Conservation (phyloP, 441 rosid species). For the Hura crepitans region DNA sequence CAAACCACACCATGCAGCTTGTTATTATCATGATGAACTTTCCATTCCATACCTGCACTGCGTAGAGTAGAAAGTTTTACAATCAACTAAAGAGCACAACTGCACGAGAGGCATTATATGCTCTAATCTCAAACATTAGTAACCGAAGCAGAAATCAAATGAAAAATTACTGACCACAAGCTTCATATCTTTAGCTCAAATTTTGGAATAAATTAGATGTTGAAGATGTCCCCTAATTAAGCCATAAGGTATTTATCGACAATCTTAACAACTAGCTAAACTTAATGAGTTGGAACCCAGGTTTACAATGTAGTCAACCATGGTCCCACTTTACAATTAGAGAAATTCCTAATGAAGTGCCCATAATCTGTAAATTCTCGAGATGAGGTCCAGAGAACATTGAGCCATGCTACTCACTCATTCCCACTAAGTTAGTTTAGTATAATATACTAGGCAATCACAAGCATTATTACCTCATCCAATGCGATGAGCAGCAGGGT, state of each 20-base stretch:
- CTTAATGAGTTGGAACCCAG: too few species aligned
- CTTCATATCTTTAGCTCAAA: neutral
- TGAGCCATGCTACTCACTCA: too few species aligned
- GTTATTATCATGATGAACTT: neutral
- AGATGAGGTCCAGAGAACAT: too few species aligned
- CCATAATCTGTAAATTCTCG: too few species aligned
- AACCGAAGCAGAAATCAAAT: neutral
- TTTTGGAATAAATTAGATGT: neutral
- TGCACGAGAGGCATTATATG: neutral
- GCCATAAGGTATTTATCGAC: neutral
- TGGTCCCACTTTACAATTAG: too few species aligned
- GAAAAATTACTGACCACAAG: neutral
- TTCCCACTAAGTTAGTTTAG: too few species aligned
- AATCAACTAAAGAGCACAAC: neutral
- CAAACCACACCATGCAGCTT: neutral
- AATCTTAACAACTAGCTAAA: neutral
- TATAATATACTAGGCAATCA: neutral
- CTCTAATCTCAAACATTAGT: neutral
- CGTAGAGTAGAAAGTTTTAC: neutral
- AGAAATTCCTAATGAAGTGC: too few species aligned
- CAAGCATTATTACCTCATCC: neutral
- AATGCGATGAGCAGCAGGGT: neutral
- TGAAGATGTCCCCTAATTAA: neutral
- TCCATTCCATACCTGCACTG: slow-evolving; percentile 12
- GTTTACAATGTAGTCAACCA: too few species aligned